A percentile compares a stretch with the other conserved stretches of the same genome.
Evolutionary conservation across 768 basidiomycete species (phyloP).

Genomic region (Tephrocybe sp.): DNA sequence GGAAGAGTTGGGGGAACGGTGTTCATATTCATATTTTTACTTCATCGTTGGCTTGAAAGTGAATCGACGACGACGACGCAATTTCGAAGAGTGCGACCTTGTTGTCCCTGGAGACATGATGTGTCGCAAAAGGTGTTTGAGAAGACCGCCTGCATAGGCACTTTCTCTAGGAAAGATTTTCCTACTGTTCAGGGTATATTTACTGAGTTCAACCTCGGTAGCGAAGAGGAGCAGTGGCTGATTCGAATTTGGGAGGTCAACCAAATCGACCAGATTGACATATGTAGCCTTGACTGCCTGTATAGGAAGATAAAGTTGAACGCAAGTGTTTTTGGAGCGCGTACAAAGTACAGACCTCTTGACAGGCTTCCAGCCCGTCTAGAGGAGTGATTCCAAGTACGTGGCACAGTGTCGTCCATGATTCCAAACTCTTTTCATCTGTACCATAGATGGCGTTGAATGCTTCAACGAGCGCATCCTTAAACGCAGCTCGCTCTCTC

Average conservation of each 20-base stretch:
- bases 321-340: background rate
- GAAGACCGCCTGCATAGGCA: background rate
- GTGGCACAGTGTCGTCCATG: conserved; percentile 28
- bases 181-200: background rate
- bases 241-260: conserved; percentile 18
- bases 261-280: conserved; percentile 41
- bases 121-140: background rate
- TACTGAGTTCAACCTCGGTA: background rate
- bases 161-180: background rate
- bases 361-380: conserved; percentile 22
- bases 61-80: too few species aligned
- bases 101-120: background rate
- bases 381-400: conserved; percentile 29
- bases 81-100: too few species aligned
- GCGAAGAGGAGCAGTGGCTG: background rate
- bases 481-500: conserved; percentile 21
- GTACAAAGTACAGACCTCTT: conserved; percentile 23
- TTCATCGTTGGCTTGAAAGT: too few species aligned
- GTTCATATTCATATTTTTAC: too few species aligned
- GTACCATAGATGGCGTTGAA: conserved; percentile 35
- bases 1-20: too few species aligned
- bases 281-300: conserved; percentile 28
- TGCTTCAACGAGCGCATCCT: conserved; percentile 27
- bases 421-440: conserved; percentile 24
- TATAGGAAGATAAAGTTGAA: background rate